Percentiles rank a stretch among this genome's conserved stretches.
These are phyloP conservation scores for Didymella segeticola DNA, from an alignment of 2,329 filamentous ascomycete species.

Conservation along the genomic window DNA sequence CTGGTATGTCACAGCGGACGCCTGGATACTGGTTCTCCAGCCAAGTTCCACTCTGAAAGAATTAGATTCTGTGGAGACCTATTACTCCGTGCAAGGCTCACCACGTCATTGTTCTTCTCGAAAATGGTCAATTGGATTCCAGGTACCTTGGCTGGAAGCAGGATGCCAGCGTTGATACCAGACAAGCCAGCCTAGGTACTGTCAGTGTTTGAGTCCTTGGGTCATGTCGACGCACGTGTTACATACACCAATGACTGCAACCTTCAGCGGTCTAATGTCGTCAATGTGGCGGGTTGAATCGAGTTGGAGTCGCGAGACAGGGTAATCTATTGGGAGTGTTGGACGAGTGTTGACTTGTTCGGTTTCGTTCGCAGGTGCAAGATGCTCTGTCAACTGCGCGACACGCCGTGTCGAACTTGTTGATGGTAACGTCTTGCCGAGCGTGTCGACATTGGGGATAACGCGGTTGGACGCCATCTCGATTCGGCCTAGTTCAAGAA, in stretches of 20 bases:
- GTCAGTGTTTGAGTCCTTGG: background rate
- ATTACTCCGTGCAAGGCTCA: conserved; percentile 13
- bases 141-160: conserved; percentile 73
- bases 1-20: conserved; percentile 42
- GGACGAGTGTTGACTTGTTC: conserved; percentile 21
- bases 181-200: conserved; percentile 60
- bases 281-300: conserved; percentile 40
- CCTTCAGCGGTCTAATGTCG: conserved; percentile 48
- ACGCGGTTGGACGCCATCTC: conserved; percentile 27
- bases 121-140: conserved; percentile 64
- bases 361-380: conserved; percentile 26
- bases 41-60: conserved; percentile 40
- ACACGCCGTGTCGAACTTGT: conserved; percentile 32
- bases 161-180: conserved; percentile 68
- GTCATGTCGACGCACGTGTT: too few species aligned
- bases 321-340: conserved; percentile 31
- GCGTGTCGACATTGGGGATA: conserved; percentile 21
- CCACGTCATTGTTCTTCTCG: conserved; percentile 55
- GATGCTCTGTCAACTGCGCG: conserved; percentile 37
- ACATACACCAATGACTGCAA: conserved; percentile 64
- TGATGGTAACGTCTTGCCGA: conserved; percentile 15
- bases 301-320: conserved; percentile 35
- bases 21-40: conserved; percentile 48
- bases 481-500: conserved; percentile 2
- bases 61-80: background rate